phyloP scores from a whole-genome alignment of 345 rosid genomes.

The Arabis alpina region DNA sequence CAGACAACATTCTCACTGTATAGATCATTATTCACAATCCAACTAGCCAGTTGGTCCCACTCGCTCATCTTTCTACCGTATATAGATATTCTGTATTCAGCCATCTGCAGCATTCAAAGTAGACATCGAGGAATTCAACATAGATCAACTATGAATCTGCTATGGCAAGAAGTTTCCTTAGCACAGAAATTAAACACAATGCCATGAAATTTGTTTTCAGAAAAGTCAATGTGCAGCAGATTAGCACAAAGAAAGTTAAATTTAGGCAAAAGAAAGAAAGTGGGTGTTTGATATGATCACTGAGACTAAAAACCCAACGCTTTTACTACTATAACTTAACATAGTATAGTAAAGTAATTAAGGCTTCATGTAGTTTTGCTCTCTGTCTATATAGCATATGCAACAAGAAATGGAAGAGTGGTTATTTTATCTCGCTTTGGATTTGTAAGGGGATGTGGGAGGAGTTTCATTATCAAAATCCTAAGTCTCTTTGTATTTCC shows the following conservation, averaged over 20 bases:
- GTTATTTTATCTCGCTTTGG: conserved; percentile 13
- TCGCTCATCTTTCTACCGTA: conserved; percentile 99
- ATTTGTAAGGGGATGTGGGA: neutral
- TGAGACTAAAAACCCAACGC: neutral
- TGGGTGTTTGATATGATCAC: conserved; percentile 3
- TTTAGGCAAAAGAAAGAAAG: neutral
- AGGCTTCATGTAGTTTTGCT: conserved; percentile 3
- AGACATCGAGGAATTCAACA: conserved; percentile 28
- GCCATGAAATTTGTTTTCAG: neutral
- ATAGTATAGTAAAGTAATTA: neutral
- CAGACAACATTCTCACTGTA: conserved; percentile 98
- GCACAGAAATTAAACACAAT: neutral
- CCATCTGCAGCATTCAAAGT: conserved; percentile 71
- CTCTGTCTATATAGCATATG: conserved; percentile 18
- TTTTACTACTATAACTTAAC: neutral
- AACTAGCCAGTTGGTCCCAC: conserved; percentile 99
- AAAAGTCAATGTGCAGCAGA: neutral
- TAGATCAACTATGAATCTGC: conserved; percentile 1
- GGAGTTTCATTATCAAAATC: conserved; percentile 16
- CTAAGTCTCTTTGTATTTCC: neutral
- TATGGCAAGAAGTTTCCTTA: conserved; percentile 21
- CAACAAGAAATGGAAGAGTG: conserved; percentile 12
- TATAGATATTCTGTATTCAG: conserved; percentile 96
- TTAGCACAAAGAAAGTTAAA: conserved; percentile 10
- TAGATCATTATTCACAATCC: conserved; percentile 98